A percentile compares a stretch with the other conserved stretches of the same genome.
Conservation (phyloP, 306 rosid species). For the Cucumis melo region DNA sequence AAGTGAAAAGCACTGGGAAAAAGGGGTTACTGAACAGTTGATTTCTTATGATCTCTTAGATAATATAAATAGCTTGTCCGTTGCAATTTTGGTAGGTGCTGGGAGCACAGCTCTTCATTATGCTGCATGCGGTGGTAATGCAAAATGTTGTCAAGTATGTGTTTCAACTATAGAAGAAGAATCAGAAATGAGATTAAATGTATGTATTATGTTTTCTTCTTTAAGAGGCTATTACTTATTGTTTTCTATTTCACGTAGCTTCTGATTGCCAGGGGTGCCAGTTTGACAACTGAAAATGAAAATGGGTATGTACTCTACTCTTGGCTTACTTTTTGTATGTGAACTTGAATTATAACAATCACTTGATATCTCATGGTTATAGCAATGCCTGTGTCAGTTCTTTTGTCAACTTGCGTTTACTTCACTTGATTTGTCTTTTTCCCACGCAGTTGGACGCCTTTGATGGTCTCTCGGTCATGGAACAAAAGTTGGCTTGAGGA, state of each 20-base stretch:
- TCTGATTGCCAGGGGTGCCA: slow-evolving; percentile 71
- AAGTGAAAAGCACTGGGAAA: not conserved
- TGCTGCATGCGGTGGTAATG: slow-evolving; percentile 97
- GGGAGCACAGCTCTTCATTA: slow-evolving; percentile 96
- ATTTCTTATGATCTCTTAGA: not conserved
- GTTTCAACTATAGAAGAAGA: not conserved
- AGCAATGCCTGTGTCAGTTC: not conserved
- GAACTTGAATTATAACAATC: not conserved
- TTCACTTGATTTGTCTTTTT: slow-evolving; percentile 3
- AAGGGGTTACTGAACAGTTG: not conserved
- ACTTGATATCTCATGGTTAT: not conserved
- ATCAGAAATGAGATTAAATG: not conserved
- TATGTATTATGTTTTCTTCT: not conserved
- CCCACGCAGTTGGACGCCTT: slow-evolving; percentile 62
- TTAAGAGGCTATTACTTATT: slow-evolving; percentile 13
- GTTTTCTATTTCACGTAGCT: slow-evolving; percentile 28
- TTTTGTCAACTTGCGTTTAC: not conserved
- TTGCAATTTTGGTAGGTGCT: slow-evolving; percentile 42
- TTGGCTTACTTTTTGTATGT: slow-evolving; percentile 3
- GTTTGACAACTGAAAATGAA: slow-evolving; percentile 58
- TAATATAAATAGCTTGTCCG: not conserved
- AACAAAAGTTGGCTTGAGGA: slow-evolving; percentile 72
- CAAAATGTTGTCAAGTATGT: slow-evolving; percentile 83
- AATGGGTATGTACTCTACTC: slow-evolving; percentile 47
- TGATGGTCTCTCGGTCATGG: slow-evolving; percentile 93